phyloP scores from a whole-genome alignment of 2,329 filamentous ascomycete species.

The Alternaria sp. region DNA sequence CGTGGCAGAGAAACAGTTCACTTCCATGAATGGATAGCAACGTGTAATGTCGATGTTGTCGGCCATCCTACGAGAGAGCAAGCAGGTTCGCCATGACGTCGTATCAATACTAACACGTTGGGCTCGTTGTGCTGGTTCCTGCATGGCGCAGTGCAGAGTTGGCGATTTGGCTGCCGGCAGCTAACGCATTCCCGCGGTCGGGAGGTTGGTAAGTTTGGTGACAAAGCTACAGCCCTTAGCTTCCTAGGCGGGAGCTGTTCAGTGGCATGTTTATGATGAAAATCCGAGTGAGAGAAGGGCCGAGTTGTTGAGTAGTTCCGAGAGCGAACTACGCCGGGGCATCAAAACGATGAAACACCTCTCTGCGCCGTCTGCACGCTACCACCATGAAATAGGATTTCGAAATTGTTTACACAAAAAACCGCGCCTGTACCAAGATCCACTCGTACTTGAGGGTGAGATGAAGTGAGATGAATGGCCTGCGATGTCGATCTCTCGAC shows the following conservation, averaged over 20 bases:
- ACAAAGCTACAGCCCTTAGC: constrained; percentile 8
- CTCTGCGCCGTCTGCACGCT: neutral
- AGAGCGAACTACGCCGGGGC: neutral
- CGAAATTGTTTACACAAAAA: neutral
- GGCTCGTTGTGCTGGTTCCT: neutral
- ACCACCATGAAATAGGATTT: neutral
- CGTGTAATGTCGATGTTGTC: neutral
- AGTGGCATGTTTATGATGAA: neutral
- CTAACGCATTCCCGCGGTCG: constrained; percentile 7
- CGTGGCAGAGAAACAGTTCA: neutral
- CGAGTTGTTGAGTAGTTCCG: constrained; percentile 1
- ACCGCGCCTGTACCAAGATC: neutral
- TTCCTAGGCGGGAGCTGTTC: neutral
- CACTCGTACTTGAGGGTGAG: neutral
- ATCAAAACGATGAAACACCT: constrained; percentile 1
- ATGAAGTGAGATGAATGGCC: constrained; percentile 3
- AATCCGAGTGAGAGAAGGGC: neutral
- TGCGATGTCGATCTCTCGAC: constrained; percentile 7
- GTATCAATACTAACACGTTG: neutral
- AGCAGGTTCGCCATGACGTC: neutral
- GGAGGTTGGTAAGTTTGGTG: constrained; percentile 2
- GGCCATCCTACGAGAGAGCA: neutral
- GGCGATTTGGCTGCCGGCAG: constrained; percentile 7
- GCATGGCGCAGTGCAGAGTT: neutral
- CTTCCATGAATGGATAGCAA: neutral